Percentiles rank a stretch among this genome's conserved stretches.
phyloP scores from a whole-genome alignment of 202 grass and related monocot species.

The Setaria viridis region DNA sequence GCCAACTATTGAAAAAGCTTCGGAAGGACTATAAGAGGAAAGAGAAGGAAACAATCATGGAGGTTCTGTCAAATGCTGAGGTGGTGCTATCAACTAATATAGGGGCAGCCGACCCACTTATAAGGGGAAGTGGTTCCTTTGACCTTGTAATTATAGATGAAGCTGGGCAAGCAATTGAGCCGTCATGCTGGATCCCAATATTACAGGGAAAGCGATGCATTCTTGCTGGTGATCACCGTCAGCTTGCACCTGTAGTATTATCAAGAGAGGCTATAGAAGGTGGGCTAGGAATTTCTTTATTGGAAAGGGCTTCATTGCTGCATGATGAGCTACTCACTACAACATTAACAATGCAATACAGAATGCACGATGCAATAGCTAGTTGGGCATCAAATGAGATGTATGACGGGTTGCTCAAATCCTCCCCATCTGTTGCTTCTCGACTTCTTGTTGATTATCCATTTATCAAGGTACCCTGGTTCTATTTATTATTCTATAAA shows the following conservation, averaged over 20 bases:
- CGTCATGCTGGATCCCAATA: slow-evolving; percentile 94
- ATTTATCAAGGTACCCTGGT: slow-evolving; percentile 66
- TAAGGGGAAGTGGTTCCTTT: slow-evolving; percentile 71
- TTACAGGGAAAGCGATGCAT: slow-evolving; percentile 87
- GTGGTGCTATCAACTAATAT: slow-evolving; percentile 88
- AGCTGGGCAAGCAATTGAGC: slow-evolving; percentile 89
- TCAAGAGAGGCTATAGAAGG: slow-evolving; percentile 86
- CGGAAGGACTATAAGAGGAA: slow-evolving; percentile 80
- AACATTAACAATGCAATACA: slow-evolving; percentile 75
- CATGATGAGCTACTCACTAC: slow-evolving; percentile 68
- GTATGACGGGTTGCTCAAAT: slow-evolving; percentile 72
- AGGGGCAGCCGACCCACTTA: slow-evolving; percentile 79
- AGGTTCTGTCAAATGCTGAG: slow-evolving; percentile 75
- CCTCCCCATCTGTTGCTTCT: slow-evolving; percentile 64
- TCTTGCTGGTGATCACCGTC: slow-evolving; percentile 80
- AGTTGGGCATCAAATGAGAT: slow-evolving; percentile 93
- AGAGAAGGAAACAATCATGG: slow-evolving; percentile 79
- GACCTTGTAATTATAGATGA: slow-evolving; percentile 93
- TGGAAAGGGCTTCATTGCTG: slow-evolving; percentile 82
- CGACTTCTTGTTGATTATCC: slow-evolving; percentile 81
- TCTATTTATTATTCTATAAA: slow-evolving; percentile 21
- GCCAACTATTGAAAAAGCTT: slow-evolving; percentile 74
- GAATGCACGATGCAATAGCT: slow-evolving; percentile 92
- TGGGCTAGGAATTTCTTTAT: slow-evolving; percentile 80
- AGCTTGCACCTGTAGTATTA: slow-evolving; percentile 83